Conservation (phyloP, 306 rosid species). For the Castanea crenata region DNA sequence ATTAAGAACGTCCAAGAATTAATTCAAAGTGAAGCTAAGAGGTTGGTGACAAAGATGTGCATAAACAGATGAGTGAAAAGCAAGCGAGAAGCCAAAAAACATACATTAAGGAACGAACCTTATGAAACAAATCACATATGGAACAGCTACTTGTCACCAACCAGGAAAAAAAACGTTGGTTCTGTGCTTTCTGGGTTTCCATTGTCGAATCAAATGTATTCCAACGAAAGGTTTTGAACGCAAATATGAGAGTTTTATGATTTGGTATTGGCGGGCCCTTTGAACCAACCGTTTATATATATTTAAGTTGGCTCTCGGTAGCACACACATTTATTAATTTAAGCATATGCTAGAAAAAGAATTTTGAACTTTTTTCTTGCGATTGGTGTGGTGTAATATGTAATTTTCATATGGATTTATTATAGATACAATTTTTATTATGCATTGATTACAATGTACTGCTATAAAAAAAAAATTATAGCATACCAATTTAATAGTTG, state of each 20-base stretch:
- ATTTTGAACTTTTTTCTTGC: too few species aligned
- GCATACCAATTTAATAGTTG: too few species aligned
- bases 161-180: slow-evolving; percentile 25
- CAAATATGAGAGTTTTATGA: neutral
- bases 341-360: too few species aligned
- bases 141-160: slow-evolving; percentile 61
- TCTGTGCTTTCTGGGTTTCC: slow-evolving; percentile 41
- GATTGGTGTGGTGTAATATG: too few species aligned
- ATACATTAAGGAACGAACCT: slow-evolving; percentile 43
- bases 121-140: slow-evolving; percentile 32
- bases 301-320: too few species aligned
- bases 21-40: slow-evolving; percentile 70
- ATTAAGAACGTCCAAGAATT: slow-evolving; percentile 30
- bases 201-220: slow-evolving; percentile 24
- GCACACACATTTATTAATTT: too few species aligned
- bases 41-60: slow-evolving; percentile 46
- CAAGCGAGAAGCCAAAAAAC: slow-evolving; percentile 55
- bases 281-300: slow-evolving; percentile 1
- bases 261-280: slow-evolving; percentile 13
- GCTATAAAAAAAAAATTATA: too few species aligned
- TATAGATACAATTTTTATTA: too few species aligned
- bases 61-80: slow-evolving; percentile 50
- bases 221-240: neutral
- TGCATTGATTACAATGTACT: too few species aligned
- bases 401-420: too few species aligned